These are phyloP conservation scores for Alternaria triticimaculans DNA, from an alignment of 2,329 filamentous ascomycete species.

Conservation along the genomic window DNA sequence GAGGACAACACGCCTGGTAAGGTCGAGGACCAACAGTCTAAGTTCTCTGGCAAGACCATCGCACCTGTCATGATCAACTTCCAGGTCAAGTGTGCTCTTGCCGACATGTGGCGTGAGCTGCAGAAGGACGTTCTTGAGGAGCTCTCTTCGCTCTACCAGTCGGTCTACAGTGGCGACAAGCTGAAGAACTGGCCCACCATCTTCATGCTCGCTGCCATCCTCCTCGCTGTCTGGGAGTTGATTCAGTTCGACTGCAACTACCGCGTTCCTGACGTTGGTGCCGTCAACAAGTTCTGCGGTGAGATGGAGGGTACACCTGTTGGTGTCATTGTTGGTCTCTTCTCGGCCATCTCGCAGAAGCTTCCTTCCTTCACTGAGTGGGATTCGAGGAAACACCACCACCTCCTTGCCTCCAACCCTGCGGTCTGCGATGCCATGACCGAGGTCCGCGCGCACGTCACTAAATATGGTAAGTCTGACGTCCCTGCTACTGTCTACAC, in stretches of 20 bases:
- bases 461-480: slow-evolving; percentile 81
- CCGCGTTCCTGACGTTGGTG: slow-evolving; percentile 81
- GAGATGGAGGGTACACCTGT: slow-evolving; percentile 98
- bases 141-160: slow-evolving; percentile 91
- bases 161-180: slow-evolving; percentile 95
- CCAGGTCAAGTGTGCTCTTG: slow-evolving; percentile 96
- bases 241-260: slow-evolving; percentile 99
- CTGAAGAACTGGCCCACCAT: slow-evolving; percentile 99
- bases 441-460: slow-evolving; percentile 89
- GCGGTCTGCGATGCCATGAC: slow-evolving; percentile 96
- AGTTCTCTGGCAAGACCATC: slow-evolving; percentile 87
- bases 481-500: slow-evolving; percentile 2
- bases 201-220: slow-evolving; percentile 93
- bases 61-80: slow-evolving; percentile 99
- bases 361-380: slow-evolving; percentile 90
- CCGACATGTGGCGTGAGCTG: slow-evolving; percentile 96
- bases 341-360: slow-evolving; percentile 98
- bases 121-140: slow-evolving; percentile 97
- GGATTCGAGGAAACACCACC: slow-evolving; percentile 90
- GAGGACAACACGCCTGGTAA: slow-evolving; percentile 81
- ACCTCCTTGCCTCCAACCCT: slow-evolving; percentile 86
- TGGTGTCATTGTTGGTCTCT: slow-evolving; percentile 93
- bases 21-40: slow-evolving; percentile 85
- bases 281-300: slow-evolving; percentile 91
- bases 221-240: slow-evolving; percentile 95